Evolutionary conservation across 192 early-diverging fungal genomes (phyloP).

Genomic region (Coemansia asiatica): DNA sequence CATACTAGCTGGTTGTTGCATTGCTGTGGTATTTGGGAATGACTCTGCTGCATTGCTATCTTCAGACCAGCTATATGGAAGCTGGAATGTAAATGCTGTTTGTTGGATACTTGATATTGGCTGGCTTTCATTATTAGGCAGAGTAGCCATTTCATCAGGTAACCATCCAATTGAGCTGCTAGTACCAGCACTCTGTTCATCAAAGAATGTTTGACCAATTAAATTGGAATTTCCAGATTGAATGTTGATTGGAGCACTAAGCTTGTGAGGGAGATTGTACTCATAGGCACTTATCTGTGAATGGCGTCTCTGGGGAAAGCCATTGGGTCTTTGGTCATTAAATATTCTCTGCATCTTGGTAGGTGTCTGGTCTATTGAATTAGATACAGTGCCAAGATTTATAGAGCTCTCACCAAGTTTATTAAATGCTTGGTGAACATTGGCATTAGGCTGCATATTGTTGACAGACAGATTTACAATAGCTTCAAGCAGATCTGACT

Average conservation of each 20-base stretch:
- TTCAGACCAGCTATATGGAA: conserved; percentile 10
- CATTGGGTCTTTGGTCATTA: not conserved
- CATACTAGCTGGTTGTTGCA: not conserved
- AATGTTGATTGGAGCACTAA: not conserved
- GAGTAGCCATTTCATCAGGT: not conserved
- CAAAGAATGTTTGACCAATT: not conserved
- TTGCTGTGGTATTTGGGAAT: not conserved
- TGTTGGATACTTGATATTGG: not conserved
- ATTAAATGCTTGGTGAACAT: not conserved
- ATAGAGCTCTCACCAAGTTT: not conserved
- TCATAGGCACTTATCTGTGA: conserved; percentile 2
- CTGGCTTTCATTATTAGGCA: not conserved
- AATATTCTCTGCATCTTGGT: conserved; percentile 3
- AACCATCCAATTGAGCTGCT: not conserved
- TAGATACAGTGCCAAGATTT: not conserved
- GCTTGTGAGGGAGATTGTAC: not conserved
- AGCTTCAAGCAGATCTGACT: conserved; percentile 32
- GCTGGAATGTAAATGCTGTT: conserved; percentile 7
- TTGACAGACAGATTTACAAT: conserved; percentile 44
- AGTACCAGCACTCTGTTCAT: not conserved
- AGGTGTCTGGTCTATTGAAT: not conserved
- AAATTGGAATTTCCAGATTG: not conserved
- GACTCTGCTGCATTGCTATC: not conserved
- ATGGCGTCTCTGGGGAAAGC: not conserved
- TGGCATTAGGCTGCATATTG: conserved; percentile 4